Conservation (phyloP, 169 alveolate genomes). For the Cryptosporidium ubiquitum region DNA sequence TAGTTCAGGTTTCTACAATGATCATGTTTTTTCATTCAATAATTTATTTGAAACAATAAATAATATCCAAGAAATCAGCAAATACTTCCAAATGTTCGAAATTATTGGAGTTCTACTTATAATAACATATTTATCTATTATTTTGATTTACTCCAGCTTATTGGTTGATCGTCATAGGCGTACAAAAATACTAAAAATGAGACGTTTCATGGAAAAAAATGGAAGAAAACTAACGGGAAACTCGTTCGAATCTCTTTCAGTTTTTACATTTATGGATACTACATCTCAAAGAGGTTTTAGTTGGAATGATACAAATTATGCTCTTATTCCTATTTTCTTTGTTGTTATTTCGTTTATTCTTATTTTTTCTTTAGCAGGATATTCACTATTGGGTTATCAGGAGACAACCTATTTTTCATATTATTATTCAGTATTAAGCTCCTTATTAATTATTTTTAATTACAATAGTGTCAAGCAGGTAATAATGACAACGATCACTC, state of each 20-base stretch:
- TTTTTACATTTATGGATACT: slow-evolving; percentile 53
- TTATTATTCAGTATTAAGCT: slow-evolving; percentile 60
- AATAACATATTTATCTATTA: slow-evolving; percentile 5
- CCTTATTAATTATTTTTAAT: slow-evolving; percentile 34
- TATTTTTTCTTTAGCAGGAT: slow-evolving; percentile 49
- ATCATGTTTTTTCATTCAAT: slow-evolving; percentile 19
- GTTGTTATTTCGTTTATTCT: slow-evolving; percentile 27
- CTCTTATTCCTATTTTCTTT: slow-evolving; percentile 33
- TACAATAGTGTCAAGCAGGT: slow-evolving; percentile 40
- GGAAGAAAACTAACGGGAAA: slow-evolving; percentile 15
- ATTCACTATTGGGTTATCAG: slow-evolving; percentile 51
- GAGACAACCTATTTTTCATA: slow-evolving; percentile 33
- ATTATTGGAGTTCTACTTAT: slow-evolving; percentile 38
- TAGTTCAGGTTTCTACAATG: slow-evolving; percentile 69
- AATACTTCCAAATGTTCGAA: slow-evolving; percentile 36
- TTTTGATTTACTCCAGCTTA: slow-evolving; percentile 35
- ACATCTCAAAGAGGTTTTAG: slow-evolving; percentile 67
- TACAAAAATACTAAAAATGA: slow-evolving; percentile 23
- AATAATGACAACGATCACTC: slow-evolving; percentile 8
- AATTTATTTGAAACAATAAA: slow-evolving; percentile 11
- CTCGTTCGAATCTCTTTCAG: slow-evolving; percentile 58
- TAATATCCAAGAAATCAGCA: slow-evolving; percentile 13
- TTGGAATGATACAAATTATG: slow-evolving; percentile 65
- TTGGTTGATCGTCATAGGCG: slow-evolving; percentile 29
- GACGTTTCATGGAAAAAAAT: slow-evolving; percentile 28